A percentile compares a stretch with the other conserved stretches of the same genome.
Conservation (phyloP, 2,329 filamentous ascomycete genomes). For the Allantophomopsis cytisporea region DNA sequence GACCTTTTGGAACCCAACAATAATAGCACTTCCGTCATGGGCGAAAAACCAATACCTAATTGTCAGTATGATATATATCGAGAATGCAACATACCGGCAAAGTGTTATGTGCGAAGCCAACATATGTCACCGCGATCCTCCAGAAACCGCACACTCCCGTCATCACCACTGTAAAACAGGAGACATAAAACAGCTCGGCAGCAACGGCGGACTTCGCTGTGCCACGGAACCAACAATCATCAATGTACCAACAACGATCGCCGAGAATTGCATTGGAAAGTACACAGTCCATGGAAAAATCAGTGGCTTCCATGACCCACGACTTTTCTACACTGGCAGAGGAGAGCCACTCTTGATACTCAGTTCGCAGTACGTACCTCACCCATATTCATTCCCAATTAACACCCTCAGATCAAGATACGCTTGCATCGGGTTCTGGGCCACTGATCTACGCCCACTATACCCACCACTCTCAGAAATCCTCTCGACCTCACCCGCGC, state of each 20-base stretch:
- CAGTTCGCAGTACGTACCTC: conserved; percentile 18
- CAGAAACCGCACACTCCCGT: conserved; percentile 5
- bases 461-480: no score
- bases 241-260: conserved; percentile 22
- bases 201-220: conserved; percentile 20
- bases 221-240: conserved; percentile 16
- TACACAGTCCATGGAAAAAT: conserved; percentile 20
- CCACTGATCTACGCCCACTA: no score
- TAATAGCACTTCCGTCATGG: conserved; percentile 23
- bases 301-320: conserved; percentile 25
- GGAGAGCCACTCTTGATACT: conserved; percentile 24
- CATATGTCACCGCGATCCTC: conserved; percentile 15
- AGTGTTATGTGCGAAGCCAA: conserved; percentile 25
- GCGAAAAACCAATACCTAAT: conserved; percentile 21
- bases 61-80: conserved; percentile 19
- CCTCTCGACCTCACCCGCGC: no score
- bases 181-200: conserved; percentile 18
- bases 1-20: conserved; percentile 23
- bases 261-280: conserved; percentile 18
- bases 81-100: conserved; percentile 19
- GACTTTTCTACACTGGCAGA: conserved; percentile 23
- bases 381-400: conserved; percentile 6
- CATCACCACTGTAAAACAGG: conserved; percentile 17
- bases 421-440: no score
- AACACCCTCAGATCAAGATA: neutral